Base-by-base conservation (phyloP, 2,329 filamentous ascomycete species). In the Didymella sp. region DNA sequence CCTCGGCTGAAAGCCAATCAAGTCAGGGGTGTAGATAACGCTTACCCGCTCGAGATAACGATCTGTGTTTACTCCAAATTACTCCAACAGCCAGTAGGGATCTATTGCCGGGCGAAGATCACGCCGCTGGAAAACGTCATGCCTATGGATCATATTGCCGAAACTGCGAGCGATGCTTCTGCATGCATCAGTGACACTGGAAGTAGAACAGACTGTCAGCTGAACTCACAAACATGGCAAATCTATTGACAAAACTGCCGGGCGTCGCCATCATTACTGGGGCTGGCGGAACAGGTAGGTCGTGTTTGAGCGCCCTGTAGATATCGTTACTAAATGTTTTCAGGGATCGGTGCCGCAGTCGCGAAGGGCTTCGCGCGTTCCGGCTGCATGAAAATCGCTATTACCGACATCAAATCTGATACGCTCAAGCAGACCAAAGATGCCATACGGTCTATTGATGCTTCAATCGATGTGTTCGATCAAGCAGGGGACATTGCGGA, bases 311-410 rank as follows among this genome's bases (percentile, higher is more conserved):
- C 6, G 9, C 21, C 17, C 6, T 6, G 5, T 22, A 15, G 1
- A 7, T 37, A 11, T 12, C 25, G n/a, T 17, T 30, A 33, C 60
- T 63, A 8, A 8, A 61, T 24, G 9, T 4, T 17, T 8, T 2
- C 33, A 85, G 84, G 84, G 28, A 87, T 86, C 58, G 84, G 84
- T 2, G 81, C 80, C 2, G 83, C 83, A 1, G 79, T 84, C 2
- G 81, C 71, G 9, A 79, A 72, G 54, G 81, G 78, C 0, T 84
- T 87, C 64, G 82, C 78, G 1, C 71, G 68, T 2, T 79, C 79
- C 0, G 83, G 84, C 12, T 85, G 83, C 66, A 69, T 77, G 0
- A 74, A 73, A n/a, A 76, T 86, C 12, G 82, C 80, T 42, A 82
- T 87, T 46, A 85, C 83, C 12, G 84, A 86, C 60, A 72, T 85